phyloP scores from a whole-genome alignment of 1,284 basidiomycete species.

The Filobasidium uniguttulatum region DNA sequence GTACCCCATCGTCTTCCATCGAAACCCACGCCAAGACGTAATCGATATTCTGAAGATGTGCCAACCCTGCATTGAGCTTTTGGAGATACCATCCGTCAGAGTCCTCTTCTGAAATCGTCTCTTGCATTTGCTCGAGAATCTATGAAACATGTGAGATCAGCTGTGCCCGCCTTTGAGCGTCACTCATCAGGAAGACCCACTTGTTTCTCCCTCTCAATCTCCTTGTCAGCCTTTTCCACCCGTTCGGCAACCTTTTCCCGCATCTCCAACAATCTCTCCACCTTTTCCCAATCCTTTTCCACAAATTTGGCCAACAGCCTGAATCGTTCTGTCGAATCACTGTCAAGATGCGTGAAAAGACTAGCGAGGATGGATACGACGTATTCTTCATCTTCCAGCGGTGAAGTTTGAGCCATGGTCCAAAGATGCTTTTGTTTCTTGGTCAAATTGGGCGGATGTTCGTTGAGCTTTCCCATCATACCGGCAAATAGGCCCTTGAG shows the following conservation, averaged over 20 bases:
- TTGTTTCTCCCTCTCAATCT: slow-evolving; percentile 53
- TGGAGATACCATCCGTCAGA: slow-evolving; percentile 70
- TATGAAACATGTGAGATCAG: slow-evolving; percentile 22
- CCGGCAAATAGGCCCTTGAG: slow-evolving; percentile 76
- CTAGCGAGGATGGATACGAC: slow-evolving; percentile 77
- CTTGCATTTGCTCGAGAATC: slow-evolving; percentile 47
- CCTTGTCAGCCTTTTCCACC: slow-evolving; percentile 47
- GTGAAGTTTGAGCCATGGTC: slow-evolving; percentile 45
- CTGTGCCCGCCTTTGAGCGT: too few relatives aligned
- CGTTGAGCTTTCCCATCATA: slow-evolving; percentile 78
- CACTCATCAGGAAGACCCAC: slow-evolving; percentile 33
- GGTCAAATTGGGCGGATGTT: background rate
- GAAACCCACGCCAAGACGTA: slow-evolving; percentile 87
- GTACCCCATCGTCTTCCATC: slow-evolving; percentile 96
- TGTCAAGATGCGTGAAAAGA: slow-evolving; percentile 73
- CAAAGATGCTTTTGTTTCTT: slow-evolving; percentile 34
- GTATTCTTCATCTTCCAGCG: slow-evolving; percentile 73
- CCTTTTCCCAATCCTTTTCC: slow-evolving; percentile 77
- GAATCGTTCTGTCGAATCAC: slow-evolving; percentile 66
- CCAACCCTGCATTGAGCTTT: slow-evolving; percentile 71
- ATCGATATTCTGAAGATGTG: slow-evolving; percentile 77
- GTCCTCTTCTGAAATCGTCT: slow-evolving; percentile 49
- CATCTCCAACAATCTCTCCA: slow-evolving; percentile 80
- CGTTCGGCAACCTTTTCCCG: slow-evolving; percentile 54
- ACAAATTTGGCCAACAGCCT: slow-evolving; percentile 88